Conservation (phyloP, 1,284 basidiomycete genomes). For the Xerocomus nothofagi region DNA sequence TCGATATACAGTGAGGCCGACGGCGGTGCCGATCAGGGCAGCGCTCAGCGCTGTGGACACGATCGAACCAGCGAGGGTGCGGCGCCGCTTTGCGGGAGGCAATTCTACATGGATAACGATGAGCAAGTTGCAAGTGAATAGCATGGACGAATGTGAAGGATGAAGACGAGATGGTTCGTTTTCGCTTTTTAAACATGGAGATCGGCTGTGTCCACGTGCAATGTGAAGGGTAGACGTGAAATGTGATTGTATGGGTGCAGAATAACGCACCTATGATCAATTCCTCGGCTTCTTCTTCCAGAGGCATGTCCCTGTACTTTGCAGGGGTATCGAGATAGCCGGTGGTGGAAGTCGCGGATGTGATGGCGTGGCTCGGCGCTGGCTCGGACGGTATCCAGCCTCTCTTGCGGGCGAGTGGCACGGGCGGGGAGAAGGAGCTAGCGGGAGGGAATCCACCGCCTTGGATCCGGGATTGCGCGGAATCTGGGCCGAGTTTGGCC, state of each 20-base stretch:
- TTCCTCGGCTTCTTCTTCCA: slow-evolving; percentile 43
- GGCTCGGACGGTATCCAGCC: slow-evolving; percentile 66
- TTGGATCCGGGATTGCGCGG: slow-evolving; percentile 26
- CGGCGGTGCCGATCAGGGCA: slow-evolving; percentile 77
- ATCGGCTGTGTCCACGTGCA: slow-evolving; percentile 25
- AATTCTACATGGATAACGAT: slow-evolving; percentile 49
- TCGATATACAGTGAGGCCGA: slow-evolving; percentile 79
- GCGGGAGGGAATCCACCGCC: slow-evolving; percentile 16
- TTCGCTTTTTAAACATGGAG: slow-evolving; percentile 10
- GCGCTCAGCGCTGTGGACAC: slow-evolving; percentile 78
- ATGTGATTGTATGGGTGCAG: slow-evolving; percentile 7
- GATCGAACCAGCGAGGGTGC: slow-evolving; percentile 72
- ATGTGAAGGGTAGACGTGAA: slow-evolving; percentile 18
- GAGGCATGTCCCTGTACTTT: slow-evolving; percentile 55
- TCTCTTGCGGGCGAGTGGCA: slow-evolving; percentile 55
- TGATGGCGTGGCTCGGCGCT: slow-evolving; percentile 52
- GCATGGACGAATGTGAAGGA: slow-evolving; percentile 31
- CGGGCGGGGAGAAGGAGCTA: slow-evolving; percentile 28
- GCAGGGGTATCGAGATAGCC: slow-evolving; percentile 68
- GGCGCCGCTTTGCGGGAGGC: slow-evolving; percentile 58
- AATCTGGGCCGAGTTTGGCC: slow-evolving; percentile 13
- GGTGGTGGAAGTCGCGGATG: slow-evolving; percentile 50
- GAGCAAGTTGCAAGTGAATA: slow-evolving; percentile 33
- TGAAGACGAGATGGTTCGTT: slow-evolving; percentile 17
- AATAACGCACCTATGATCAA: slow-evolving; percentile 48